These are phyloP conservation scores for Aspergillus tanneri DNA, from an alignment of 2,329 filamentous ascomycete species.

Conservation along the genomic window DNA sequence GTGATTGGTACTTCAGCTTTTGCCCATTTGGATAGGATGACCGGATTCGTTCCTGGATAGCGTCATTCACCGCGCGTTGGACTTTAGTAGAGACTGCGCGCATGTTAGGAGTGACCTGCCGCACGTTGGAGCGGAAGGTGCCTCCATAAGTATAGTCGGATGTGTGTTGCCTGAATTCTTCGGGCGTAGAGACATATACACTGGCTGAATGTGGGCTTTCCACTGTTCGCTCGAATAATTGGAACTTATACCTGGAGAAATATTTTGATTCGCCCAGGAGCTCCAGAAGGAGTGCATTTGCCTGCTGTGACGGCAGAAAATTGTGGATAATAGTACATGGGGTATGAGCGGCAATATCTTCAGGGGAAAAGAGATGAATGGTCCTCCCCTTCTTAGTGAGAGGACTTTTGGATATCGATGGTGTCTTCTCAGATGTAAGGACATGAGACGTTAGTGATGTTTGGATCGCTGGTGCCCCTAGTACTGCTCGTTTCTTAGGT, in stretches of 20 bases:
- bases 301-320: slow-evolving; percentile 71
- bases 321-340: slow-evolving; percentile 92
- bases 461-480: slow-evolving; percentile 54
- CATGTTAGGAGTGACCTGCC: slow-evolving; percentile 73
- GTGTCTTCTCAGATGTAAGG: slow-evolving; percentile 32
- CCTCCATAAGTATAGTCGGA: slow-evolving; percentile 87
- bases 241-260: slow-evolving; percentile 72
- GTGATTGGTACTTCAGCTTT: slow-evolving; percentile 76
- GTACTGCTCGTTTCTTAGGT: slow-evolving; percentile 39
- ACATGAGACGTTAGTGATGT: slow-evolving; percentile 61
- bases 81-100: slow-evolving; percentile 67
- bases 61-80: slow-evolving; percentile 70
- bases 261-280: slow-evolving; percentile 70
- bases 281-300: slow-evolving; percentile 72
- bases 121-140: slow-evolving; percentile 69
- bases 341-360: slow-evolving; percentile 77
- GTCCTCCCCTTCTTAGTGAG: slow-evolving; percentile 72
- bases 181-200: slow-evolving; percentile 75
- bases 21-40: slow-evolving; percentile 65
- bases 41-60: slow-evolving; percentile 70
- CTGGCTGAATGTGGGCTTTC: slow-evolving; percentile 78
- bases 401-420: slow-evolving; percentile 13
- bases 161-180: slow-evolving; percentile 68
- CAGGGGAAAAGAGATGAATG: slow-evolving; percentile 76
- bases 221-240: slow-evolving; percentile 85